Evolutionary conservation across 768 basidiomycete species (phyloP).

Genomic region (Glaciozyma antarctica): DNA sequence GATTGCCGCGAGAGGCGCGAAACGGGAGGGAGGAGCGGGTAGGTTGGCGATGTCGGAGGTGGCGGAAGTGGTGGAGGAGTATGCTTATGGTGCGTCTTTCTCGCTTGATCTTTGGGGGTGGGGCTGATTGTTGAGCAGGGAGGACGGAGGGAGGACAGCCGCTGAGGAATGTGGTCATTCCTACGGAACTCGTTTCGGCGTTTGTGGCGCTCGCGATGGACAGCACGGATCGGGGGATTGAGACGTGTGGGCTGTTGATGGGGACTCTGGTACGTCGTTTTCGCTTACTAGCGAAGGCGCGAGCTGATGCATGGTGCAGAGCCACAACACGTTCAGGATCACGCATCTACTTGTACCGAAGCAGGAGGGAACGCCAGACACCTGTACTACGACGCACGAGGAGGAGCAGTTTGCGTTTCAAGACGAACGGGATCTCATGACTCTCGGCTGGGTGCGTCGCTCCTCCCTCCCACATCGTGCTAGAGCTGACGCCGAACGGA

Average conservation of each 20-base stretch:
- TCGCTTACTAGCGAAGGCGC: neutral
- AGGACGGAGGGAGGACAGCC: slow-evolving; percentile 20
- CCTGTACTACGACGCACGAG: slow-evolving; percentile 86
- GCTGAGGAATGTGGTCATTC: slow-evolving; percentile 59
- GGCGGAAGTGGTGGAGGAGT: slow-evolving; percentile 5
- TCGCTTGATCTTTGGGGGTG: neutral
- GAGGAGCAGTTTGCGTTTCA: slow-evolving; percentile 78
- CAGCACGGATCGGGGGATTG: slow-evolving; percentile 67
- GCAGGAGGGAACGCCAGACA: slow-evolving; percentile 78
- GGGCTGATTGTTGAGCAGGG: neutral
- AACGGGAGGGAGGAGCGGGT: neutral
- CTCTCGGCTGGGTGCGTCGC: slow-evolving; percentile 72
- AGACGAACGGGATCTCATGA: slow-evolving; percentile 67
- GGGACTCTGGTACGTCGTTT: slow-evolving; percentile 45
- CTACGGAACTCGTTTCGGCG: slow-evolving; percentile 59
- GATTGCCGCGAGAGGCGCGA: neutral
- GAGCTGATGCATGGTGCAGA: slow-evolving; percentile 38
- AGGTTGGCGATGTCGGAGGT: neutral
- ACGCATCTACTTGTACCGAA: slow-evolving; percentile 77
- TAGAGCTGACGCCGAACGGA: neutral
- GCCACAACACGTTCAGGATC: slow-evolving; percentile 56
- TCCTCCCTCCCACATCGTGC: neutral
- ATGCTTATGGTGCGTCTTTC: neutral
- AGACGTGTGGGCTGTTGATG: slow-evolving; percentile 77
- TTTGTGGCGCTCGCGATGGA: slow-evolving; percentile 68